Conservation (phyloP, 129 eudicot species). For the Heracleum sosnowskyi region DNA sequence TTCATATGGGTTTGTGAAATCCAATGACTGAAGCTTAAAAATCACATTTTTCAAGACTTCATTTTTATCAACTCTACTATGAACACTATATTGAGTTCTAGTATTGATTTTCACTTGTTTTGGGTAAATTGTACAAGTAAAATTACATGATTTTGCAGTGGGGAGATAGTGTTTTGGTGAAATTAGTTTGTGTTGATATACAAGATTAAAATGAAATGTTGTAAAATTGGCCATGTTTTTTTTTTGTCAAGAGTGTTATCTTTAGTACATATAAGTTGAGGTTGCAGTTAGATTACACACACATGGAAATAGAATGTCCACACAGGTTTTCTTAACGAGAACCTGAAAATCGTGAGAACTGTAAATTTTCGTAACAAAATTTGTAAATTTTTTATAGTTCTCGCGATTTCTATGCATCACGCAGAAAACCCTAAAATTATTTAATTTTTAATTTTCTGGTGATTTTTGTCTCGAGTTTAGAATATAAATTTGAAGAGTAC, state of each 20-base stretch:
- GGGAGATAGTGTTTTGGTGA: neutral
- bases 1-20: conserved; percentile 15
- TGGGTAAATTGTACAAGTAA: neutral
- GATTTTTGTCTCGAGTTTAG: too few species aligned
- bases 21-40: neutral
- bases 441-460: too few species aligned
- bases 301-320: too few species aligned
- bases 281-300: neutral
- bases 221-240: neutral
- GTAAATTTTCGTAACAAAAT: too few species aligned
- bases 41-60: neutral
- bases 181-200: neutral
- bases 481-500: too few species aligned
- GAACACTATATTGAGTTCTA: too few species aligned
- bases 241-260: neutral
- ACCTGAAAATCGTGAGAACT: too few species aligned
- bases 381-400: too few species aligned
- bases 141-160: neutral
- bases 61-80: neutral
- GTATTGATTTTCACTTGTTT: neutral
- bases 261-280: neutral
- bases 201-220: neutral
- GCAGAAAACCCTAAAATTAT: too few species aligned
- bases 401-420: too few species aligned
- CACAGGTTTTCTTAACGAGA: too few species aligned